Conservation (phyloP, 2,329 filamentous ascomycete genomes). For the Neocatenulostroma microsporum region DNA sequence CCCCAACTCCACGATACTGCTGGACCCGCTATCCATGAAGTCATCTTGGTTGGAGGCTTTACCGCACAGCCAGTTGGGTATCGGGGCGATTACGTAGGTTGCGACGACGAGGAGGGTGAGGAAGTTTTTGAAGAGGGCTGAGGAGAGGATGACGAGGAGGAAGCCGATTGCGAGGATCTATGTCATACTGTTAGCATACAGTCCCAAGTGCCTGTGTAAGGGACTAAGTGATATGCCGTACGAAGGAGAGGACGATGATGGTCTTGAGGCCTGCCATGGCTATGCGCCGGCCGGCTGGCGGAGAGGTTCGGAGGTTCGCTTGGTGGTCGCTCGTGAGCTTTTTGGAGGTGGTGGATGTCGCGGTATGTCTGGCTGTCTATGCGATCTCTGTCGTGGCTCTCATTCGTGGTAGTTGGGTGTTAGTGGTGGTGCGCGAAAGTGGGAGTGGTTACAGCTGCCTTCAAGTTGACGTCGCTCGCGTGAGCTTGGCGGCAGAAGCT, state of each 20-base stretch:
- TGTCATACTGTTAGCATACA: too few species aligned
- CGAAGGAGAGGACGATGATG: conserved; percentile 97
- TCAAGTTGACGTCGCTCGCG: not conserved
- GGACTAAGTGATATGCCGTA: conserved; percentile 35
- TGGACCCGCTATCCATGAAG: conserved; percentile 79
- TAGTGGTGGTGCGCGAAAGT: too few species aligned
- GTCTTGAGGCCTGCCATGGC: conserved; percentile 88
- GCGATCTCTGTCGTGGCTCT: too few species aligned
- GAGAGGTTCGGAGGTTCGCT: too few species aligned
- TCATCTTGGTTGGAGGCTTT: conserved; percentile 89
- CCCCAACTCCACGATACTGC: conserved; percentile 85
- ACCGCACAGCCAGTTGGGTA: conserved; percentile 94
- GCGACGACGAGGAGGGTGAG: conserved; percentile 90
- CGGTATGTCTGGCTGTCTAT: too few species aligned
- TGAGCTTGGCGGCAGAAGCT: conserved; percentile 1
- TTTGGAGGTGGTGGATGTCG: too few species aligned
- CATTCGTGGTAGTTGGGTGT: too few species aligned
- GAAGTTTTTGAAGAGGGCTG: conserved; percentile 90
- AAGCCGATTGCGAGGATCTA: conserved; percentile 94
- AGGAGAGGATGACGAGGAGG: conserved; percentile 96
- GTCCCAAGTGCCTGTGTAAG: not conserved
- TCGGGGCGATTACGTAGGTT: conserved; percentile 85
- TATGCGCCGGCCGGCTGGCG: conserved; percentile 5
- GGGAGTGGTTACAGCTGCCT: too few species aligned
- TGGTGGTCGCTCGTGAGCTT: too few species aligned